These are phyloP conservation scores for Moesziomyces parantarcticus DNA, from an alignment of 1,284 basidiomycete species.

Conservation along the genomic window DNA sequence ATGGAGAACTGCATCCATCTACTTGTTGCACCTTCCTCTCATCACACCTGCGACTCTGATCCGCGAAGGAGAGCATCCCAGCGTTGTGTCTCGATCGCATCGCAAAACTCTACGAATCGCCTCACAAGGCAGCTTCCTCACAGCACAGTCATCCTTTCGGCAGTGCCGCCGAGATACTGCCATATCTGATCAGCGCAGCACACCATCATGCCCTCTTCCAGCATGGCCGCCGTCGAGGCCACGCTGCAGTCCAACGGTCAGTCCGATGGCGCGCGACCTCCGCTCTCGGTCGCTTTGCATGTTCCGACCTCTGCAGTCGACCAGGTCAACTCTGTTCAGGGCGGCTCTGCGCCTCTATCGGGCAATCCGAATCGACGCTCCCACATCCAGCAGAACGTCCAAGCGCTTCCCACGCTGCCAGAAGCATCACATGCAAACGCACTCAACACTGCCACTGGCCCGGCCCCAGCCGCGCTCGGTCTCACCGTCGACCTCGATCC, in stretches of 20 bases:
- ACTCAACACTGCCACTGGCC: conserved; percentile 53
- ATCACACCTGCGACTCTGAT: too few species aligned
- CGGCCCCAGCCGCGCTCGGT: conserved; percentile 50
- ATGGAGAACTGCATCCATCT: too few species aligned
- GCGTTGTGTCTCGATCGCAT: too few species aligned
- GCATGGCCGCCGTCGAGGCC: conserved; percentile 47
- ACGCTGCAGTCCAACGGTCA: conserved; percentile 28
- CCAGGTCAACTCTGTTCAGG: conserved; percentile 24
- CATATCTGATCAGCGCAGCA: neutral
- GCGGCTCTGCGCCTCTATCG: conserved; percentile 12
- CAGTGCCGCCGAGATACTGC: too few species aligned
- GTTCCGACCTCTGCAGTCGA: conserved; percentile 36
- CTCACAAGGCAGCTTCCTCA: neutral
- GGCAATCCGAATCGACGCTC: conserved; percentile 48
- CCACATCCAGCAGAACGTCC: conserved; percentile 37
- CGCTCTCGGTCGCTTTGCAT: conserved; percentile 37
- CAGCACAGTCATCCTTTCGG: neutral
- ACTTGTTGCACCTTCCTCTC: too few species aligned
- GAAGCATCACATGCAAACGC: conserved; percentile 65
- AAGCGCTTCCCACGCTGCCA: conserved; percentile 55
- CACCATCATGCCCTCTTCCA: conserved; percentile 44
- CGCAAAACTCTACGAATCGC: too few species aligned
- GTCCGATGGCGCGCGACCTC: conserved; percentile 20
- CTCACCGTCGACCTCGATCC: conserved; percentile 42
- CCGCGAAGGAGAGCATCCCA: too few species aligned